Conservation (phyloP, 1,139 yeast species). For the Geotrichum fermentans region DNA sequence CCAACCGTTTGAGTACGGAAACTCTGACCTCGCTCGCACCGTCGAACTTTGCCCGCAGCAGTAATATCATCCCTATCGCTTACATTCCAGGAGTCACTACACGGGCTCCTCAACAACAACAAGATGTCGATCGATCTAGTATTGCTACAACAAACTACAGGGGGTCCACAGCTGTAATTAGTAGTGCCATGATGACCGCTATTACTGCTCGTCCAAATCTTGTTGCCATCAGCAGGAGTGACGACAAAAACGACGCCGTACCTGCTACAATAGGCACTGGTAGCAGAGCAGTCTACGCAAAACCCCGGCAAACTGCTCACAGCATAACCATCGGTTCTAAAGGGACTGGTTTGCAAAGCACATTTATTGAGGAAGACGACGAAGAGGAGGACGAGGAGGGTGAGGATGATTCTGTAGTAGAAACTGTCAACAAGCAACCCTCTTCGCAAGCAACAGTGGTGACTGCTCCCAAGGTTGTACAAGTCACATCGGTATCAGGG, state of each 20-base stretch:
- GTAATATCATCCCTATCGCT: constrained; percentile 88
- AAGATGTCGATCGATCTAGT: constrained; percentile 27
- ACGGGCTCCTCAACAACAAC: constrained; percentile 18
- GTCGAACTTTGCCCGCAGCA: constrained; percentile 56
- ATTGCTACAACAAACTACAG: constrained; percentile 35
- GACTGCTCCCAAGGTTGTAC: not conserved
- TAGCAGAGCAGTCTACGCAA: not conserved
- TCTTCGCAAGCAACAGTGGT: not conserved
- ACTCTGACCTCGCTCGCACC: constrained; percentile 20
- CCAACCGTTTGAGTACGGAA: constrained; percentile 16
- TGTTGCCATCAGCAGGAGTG: constrained; percentile 28
- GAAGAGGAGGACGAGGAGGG: not conserved
- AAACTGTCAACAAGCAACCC: not conserved
- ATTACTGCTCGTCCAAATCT: constrained; percentile 33
- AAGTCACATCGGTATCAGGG: not conserved
- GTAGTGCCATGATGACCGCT: constrained; percentile 32
- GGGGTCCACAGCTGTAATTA: constrained; percentile 33
- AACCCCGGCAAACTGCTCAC: constrained; percentile 14
- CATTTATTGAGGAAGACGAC: not conserved
- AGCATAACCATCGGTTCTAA: constrained; percentile 16
- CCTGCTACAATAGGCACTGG: not conserved
- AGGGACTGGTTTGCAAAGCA: not conserved
- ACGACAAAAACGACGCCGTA: not conserved
- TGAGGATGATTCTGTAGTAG: not conserved
- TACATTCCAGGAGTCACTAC: constrained; percentile 79